Conservation (phyloP, 148 eudicot species). For the Nepenthes mirabilis region DNA sequence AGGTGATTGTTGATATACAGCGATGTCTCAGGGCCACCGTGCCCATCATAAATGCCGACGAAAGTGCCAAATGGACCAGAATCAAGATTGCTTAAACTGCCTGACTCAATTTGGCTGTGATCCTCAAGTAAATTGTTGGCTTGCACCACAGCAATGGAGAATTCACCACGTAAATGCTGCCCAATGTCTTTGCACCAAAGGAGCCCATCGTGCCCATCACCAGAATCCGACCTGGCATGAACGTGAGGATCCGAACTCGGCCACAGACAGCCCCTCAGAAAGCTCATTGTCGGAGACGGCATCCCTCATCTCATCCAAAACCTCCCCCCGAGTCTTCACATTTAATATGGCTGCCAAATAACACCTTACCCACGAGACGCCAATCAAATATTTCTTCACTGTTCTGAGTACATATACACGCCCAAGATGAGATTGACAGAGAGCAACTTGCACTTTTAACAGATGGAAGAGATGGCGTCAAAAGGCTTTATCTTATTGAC, state of each 20-base stretch:
- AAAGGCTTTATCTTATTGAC: no score
- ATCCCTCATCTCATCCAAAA: background rate
- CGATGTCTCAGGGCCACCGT: slow-evolving; percentile 88
- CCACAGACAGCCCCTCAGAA: slow-evolving; percentile 78
- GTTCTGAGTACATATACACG: no score
- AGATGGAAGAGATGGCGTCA: no score
- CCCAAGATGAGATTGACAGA: no score
- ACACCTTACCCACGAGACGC: no score
- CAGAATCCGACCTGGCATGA: slow-evolving; percentile 40
- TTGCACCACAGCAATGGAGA: slow-evolving; percentile 81
- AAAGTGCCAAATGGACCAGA: slow-evolving; percentile 69
- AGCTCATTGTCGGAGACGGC: slow-evolving; percentile 20
- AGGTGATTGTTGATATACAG: slow-evolving; percentile 59
- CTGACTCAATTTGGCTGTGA: slow-evolving; percentile 79
- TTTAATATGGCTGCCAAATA: no score
- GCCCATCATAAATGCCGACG: slow-evolving; percentile 77
- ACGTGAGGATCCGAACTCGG: slow-evolving; percentile 40
- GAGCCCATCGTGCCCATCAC: slow-evolving; percentile 71
- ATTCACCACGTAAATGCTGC: slow-evolving; percentile 67
- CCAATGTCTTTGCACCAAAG: slow-evolving; percentile 78
- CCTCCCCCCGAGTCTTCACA: background rate
- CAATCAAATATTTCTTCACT: no score
- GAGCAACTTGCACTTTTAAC: no score
- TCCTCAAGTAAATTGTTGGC: slow-evolving; percentile 79
- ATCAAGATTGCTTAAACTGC: slow-evolving; percentile 45